A percentile compares a stretch with the other conserved stretches of the same genome.
Conservation (phyloP, 2,329 filamentous ascomycete species). For the Claviceps sp. region DNA sequence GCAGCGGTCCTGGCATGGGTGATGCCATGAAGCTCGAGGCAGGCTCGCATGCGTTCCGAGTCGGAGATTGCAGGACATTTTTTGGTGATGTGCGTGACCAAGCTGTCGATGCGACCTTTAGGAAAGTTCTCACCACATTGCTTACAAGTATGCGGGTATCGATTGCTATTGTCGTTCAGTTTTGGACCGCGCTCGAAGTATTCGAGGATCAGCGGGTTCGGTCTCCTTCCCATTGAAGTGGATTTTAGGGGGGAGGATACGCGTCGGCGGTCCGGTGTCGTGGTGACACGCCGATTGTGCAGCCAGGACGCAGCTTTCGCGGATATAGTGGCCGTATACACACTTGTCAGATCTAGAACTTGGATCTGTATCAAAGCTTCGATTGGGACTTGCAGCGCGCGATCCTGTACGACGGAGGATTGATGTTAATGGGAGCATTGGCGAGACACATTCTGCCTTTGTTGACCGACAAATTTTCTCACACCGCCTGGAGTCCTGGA, state of each 20-base stretch:
- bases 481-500: constrained; percentile 16
- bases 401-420: constrained; percentile 3
- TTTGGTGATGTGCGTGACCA: constrained; percentile 72
- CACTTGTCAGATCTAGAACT: neutral
- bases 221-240: constrained; percentile 61
- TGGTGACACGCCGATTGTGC: constrained; percentile 12
- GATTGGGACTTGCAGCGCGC: neutral
- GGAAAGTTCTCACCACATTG: constrained; percentile 79
- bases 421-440: constrained; percentile 7
- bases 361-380: neutral
- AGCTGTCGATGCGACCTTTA: constrained; percentile 74
- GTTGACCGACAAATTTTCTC: constrained; percentile 22
- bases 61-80: constrained; percentile 71
- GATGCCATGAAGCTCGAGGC: constrained; percentile 59
- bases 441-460: constrained; percentile 19
- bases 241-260: neutral
- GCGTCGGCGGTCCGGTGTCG: constrained; percentile 8
- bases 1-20: constrained; percentile 31
- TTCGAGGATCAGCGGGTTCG: constrained; percentile 72
- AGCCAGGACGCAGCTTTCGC: constrained; percentile 12
- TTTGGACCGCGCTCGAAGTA: constrained; percentile 82
- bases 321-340: neutral
- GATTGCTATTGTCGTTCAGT: constrained; percentile 77
- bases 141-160: constrained; percentile 85
- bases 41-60: constrained; percentile 61